A percentile compares a stretch with the other conserved stretches of the same genome.
Evolutionary conservation across 441 rosid genomes (phyloP).

Genomic region (California macrophylla): DNA sequence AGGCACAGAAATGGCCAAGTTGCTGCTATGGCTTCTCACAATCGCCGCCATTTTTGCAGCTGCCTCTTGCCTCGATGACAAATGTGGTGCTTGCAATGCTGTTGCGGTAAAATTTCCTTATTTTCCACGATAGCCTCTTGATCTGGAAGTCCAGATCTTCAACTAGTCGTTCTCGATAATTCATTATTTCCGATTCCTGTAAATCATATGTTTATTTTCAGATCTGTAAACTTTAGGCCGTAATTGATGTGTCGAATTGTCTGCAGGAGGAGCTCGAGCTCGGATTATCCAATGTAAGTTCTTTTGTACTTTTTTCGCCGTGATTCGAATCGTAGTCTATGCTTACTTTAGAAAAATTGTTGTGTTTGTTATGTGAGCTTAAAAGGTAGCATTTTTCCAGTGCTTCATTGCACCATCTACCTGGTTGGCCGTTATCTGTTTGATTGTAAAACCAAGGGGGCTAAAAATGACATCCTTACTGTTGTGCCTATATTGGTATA

Average conservation of each 20-base stretch:
- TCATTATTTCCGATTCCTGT: not conserved
- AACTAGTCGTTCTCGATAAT: not conserved
- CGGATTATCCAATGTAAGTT: slow-evolving; percentile 61
- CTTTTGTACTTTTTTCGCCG: not conserved
- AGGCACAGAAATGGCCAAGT: slow-evolving; percentile 27
- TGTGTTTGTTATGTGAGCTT: not conserved
- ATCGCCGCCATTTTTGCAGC: slow-evolving; percentile 26
- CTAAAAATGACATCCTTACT: too few species aligned
- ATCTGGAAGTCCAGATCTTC: not conserved
- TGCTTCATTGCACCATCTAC: not conserved
- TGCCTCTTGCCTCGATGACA: slow-evolving; percentile 48
- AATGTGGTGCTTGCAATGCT: slow-evolving; percentile 78
- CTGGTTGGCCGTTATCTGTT: not conserved
- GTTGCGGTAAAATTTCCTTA: slow-evolving; percentile 50
- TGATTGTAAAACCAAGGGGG: not conserved
- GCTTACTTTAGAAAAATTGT: not conserved
- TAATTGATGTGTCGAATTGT: slow-evolving; percentile 14
- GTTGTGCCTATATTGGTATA: too few species aligned
- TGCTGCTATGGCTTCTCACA: slow-evolving; percentile 27
- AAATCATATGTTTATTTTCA: not conserved
- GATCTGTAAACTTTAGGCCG: not conserved
- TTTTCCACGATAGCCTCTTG: not conserved
- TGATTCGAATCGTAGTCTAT: not conserved
- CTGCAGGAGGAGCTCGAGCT: slow-evolving; percentile 69
- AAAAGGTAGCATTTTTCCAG: not conserved